Evolutionary conservation across 1,284 basidiomycete species (phyloP).

Genomic region (Marasmius tenuissimus): DNA sequence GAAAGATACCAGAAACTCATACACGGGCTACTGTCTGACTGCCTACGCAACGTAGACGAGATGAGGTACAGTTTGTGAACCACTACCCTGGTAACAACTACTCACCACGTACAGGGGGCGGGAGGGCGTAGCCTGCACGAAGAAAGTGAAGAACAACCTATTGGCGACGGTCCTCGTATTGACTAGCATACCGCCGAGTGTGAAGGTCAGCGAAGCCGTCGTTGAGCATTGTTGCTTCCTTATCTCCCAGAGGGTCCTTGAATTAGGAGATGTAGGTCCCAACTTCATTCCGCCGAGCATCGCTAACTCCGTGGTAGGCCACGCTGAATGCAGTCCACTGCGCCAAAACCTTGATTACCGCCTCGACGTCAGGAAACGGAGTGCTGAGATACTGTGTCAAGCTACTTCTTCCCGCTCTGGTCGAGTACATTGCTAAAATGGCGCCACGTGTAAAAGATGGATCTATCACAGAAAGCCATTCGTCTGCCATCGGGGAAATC

Average conservation of each 20-base stretch:
- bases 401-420: conserved; percentile 76
- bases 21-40: conserved; percentile 85
- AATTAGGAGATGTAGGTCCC: conserved; percentile 66
- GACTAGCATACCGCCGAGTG: conserved; percentile 71
- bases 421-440: conserved; percentile 75
- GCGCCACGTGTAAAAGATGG: conserved; percentile 59
- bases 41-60: conserved; percentile 85
- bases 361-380: conserved; percentile 59
- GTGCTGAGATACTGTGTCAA: conserved; percentile 75
- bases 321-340: conserved; percentile 90
- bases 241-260: conserved; percentile 75
- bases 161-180: conserved; percentile 85
- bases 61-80: conserved; percentile 68
- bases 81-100: background rate
- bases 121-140: conserved; percentile 71
- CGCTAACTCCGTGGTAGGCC: conserved; percentile 43
- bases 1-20: conserved; percentile 47
- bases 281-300: conserved; percentile 5
- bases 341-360: conserved; percentile 75
- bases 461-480: conserved; percentile 51
- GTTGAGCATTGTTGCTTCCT: conserved; percentile 86
- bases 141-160: conserved; percentile 92
- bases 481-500: conserved; percentile 73
- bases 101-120: conserved; percentile 62
- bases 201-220: conserved; percentile 72